A percentile compares a stretch with the other conserved stretches of the same genome.
Conservation (phyloP, 2,329 filamentous ascomycete genomes). For the Lasiodiplodia gonubiensis region DNA sequence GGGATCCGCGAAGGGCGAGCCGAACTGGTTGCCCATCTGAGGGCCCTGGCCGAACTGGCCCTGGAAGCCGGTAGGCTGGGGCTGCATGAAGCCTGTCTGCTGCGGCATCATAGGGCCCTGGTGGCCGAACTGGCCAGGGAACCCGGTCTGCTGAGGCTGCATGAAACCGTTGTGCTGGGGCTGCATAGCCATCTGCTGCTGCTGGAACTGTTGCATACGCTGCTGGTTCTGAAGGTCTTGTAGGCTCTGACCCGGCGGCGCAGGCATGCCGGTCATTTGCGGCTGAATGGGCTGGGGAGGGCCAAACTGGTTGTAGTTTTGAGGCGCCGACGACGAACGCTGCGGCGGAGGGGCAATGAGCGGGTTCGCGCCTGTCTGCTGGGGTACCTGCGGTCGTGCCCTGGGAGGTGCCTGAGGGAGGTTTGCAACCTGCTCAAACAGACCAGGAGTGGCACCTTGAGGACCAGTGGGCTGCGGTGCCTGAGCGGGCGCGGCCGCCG, state of each 20-base stretch:
- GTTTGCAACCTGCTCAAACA: conserved; percentile 35
- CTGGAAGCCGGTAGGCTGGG: conserved; percentile 51
- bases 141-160: conserved; percentile 42
- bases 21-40: conserved; percentile 48
- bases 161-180: conserved; percentile 48
- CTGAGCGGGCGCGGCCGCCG: conserved; percentile 44
- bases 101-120: conserved; percentile 43
- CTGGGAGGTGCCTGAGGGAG: conserved; percentile 55
- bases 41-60: conserved; percentile 58
- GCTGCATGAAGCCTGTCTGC: conserved; percentile 63
- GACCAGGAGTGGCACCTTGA: conserved; percentile 33
- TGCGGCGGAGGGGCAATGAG: conserved; percentile 79
- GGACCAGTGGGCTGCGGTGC: conserved; percentile 34
- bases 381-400: conserved; percentile 74
- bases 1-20: conserved; percentile 53
- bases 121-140: conserved; percentile 34
- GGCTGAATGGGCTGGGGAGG: conserved; percentile 75
- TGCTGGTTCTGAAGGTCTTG: conserved; percentile 66
- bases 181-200: conserved; percentile 37
- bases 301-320: conserved; percentile 73
- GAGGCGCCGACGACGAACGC: conserved; percentile 84
- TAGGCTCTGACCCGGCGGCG: conserved; percentile 76
- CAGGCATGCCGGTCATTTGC: conserved; percentile 80
- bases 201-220: conserved; percentile 42
- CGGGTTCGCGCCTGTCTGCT: conserved; percentile 63